Conservation (phyloP, 179 eudicot species). For the Drosera spatulata region DNA sequence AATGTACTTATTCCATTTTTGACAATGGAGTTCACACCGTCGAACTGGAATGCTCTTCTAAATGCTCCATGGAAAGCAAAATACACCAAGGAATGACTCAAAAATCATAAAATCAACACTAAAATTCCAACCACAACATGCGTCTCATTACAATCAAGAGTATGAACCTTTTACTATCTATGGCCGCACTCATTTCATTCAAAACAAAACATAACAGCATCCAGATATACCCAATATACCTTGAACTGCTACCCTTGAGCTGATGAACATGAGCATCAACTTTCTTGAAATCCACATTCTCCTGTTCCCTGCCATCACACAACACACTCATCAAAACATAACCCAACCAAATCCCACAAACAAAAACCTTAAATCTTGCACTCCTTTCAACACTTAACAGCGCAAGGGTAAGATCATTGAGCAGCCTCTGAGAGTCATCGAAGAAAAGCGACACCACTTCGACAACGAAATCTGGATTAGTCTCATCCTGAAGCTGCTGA, state of each 20-base stretch:
- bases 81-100: too few species aligned
- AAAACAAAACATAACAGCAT: too few species aligned
- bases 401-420: conserved; percentile 20
- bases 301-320: conserved; percentile 10
- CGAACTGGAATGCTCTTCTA: too few species aligned
- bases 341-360: background rate
- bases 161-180: too few species aligned
- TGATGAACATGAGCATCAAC: conserved; percentile 13
- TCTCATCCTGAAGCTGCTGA: conserved; percentile 27
- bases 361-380: background rate
- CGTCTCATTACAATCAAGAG: too few species aligned
- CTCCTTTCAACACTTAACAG: conserved; percentile 6
- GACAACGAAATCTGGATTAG: conserved; percentile 24
- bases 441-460: conserved; percentile 29
- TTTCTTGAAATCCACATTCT: conserved; percentile 21
- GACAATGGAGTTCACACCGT: too few species aligned
- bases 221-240: too few species aligned
- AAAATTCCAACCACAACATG: too few species aligned
- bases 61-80: too few species aligned
- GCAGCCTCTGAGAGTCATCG: conserved; percentile 25
- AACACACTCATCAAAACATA: background rate
- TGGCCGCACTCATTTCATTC: too few species aligned
- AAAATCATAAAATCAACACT: too few species aligned
- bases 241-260: background rate
- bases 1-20: too few species aligned